Base-by-base conservation (phyloP, 306 rosid genomes). In the Hippophae rhamnoides region DNA sequence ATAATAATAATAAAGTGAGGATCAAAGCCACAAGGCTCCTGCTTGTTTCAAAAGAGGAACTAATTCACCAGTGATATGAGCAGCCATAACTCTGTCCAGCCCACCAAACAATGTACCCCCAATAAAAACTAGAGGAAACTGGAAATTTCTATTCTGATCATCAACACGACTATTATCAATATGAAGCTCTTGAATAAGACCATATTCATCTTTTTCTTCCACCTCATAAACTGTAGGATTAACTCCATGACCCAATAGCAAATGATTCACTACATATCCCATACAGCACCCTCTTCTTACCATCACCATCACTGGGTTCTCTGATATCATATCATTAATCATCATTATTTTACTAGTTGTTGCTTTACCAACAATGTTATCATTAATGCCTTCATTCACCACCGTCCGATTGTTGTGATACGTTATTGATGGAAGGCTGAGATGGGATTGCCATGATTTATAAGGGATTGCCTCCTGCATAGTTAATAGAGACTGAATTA, bases 401-500 rank as follows among this genome's bases (percentile, higher is more conserved):
- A 9, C 47, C 10, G 48, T 51, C 27, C 48, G 54, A 38, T 47
- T 13, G 2, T 0, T 49, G 13, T 6, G 27, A 5, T 14, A 13
- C 38, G 38, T 31, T 31, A 31, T 31, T 14, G 54, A 63, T 65
- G 57, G 31, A 31, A 7, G 27, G 43, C 42, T 53, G 60, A 42
- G 56, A n/a, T 46, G 25, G 5, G 78, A 68, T 5, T 7, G 62
- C 86, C 86, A 81, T 54, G 90, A 75, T 10, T 73, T 65, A 72
- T 71, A 87, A 13, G 95, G 95, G 51, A 87, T 87, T 10, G 95
- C 92, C 69, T 84, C 79, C 49, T 87, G 77, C 95, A 87, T 87
- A 5, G 51, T 53, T 0, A 31, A 31, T 5, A 14, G 25, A 53
- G 6, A 2, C 47, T 13, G 0, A 13, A 43, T 26, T 8, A 18